Evolutionary conservation across 2,329 filamentous ascomycete genomes (phyloP).

Genomic region (Claviceps cyperi): DNA sequence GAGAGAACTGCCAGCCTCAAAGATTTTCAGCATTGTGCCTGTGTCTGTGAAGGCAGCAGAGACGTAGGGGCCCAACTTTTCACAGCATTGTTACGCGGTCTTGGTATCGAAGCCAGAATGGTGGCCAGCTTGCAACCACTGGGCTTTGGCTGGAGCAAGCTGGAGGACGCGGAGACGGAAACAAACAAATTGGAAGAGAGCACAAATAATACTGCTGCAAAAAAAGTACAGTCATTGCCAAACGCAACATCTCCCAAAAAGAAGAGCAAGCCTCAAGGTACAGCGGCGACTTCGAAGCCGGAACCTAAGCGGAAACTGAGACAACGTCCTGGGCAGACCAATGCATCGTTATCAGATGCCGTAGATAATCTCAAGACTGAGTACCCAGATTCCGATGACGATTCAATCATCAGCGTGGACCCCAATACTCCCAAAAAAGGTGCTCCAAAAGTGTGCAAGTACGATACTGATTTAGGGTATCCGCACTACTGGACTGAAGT

Average conservation of each 20-base stretch:
- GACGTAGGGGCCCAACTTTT: slow-evolving; percentile 86
- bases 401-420: slow-evolving; percentile 43
- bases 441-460: slow-evolving; percentile 30
- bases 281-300: not conserved
- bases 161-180: slow-evolving; percentile 56
- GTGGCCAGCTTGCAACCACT: slow-evolving; percentile 73
- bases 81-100: slow-evolving; percentile 63
- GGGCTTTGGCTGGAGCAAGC: slow-evolving; percentile 82
- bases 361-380: slow-evolving; percentile 32
- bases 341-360: slow-evolving; percentile 7
- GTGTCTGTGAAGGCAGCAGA: slow-evolving; percentile 61
- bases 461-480: slow-evolving; percentile 64
- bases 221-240: not conserved
- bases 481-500: slow-evolving; percentile 92
- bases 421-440: slow-evolving; percentile 22
- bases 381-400: slow-evolving; percentile 38
- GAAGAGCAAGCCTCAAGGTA: slow-evolving; percentile 1
- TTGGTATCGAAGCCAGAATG: slow-evolving; percentile 72
- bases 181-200: slow-evolving; percentile 15
- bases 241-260: slow-evolving; percentile 6
- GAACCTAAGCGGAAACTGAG: not conserved
- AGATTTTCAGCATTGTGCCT: slow-evolving; percentile 55
- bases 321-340: not conserved
- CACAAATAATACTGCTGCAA: not conserved
- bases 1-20: slow-evolving; percentile 56